Conservation (phyloP, 1,284 basidiomycete genomes). For the Ustilago shanxiensis region DNA sequence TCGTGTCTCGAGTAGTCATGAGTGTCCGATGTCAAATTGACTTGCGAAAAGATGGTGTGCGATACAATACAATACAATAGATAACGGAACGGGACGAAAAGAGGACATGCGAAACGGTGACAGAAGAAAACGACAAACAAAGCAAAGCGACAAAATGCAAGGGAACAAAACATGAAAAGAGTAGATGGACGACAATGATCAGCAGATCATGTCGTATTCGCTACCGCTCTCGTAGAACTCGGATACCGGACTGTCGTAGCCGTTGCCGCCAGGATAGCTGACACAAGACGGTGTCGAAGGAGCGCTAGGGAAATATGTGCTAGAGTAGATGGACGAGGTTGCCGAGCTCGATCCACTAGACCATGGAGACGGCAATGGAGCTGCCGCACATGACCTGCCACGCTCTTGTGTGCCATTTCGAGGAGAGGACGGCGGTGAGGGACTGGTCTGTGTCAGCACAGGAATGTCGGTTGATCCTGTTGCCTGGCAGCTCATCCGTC, state of each 20-base stretch:
- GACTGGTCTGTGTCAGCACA: conserved; percentile 43
- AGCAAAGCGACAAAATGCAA: conserved; percentile 6
- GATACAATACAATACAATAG: conserved; percentile 22
- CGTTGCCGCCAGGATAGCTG: conserved; percentile 49
- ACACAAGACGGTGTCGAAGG: conserved; percentile 22
- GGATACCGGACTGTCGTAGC: conserved; percentile 60
- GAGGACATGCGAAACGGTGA: conserved; percentile 21
- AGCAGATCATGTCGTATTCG: conserved; percentile 64
- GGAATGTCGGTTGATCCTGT: conserved; percentile 25
- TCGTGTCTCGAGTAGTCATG: no score
- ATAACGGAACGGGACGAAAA: conserved; percentile 1
- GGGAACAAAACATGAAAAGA: background rate
- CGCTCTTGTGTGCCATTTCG: conserved; percentile 8
- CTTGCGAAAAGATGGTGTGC: background rate
- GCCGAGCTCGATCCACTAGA: conserved; percentile 34
- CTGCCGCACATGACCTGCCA: conserved; percentile 19
- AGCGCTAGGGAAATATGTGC: conserved; percentile 41
- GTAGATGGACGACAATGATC: background rate
- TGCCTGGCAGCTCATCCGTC: conserved; percentile 33
- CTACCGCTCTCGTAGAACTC: conserved; percentile 68
- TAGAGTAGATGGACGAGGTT: conserved; percentile 48
- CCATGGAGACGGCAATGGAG: conserved; percentile 30
- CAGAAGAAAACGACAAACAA: conserved; percentile 8
- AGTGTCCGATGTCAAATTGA: background rate
- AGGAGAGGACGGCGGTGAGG: conserved; percentile 43